Percentiles rank a stretch among this genome's conserved stretches.
These are phyloP conservation scores for Halenospora varia DNA, from an alignment of 495 filamentous ascomycete genomes.

Conservation along the genomic window DNA sequence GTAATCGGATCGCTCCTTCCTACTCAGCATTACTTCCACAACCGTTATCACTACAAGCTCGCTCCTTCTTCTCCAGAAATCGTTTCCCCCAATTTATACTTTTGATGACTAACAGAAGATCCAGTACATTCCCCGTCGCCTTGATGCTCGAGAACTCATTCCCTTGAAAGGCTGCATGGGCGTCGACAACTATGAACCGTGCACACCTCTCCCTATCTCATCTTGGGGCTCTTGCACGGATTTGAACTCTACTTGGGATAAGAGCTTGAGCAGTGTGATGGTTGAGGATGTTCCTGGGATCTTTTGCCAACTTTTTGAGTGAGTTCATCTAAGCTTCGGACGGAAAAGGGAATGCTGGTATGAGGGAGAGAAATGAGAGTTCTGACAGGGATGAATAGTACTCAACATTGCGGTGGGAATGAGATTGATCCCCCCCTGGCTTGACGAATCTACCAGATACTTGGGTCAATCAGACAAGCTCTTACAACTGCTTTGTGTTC, in stretches of 20 bases:
- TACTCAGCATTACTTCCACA: too few species aligned
- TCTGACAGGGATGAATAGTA: neutral
- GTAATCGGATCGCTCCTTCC: too few species aligned
- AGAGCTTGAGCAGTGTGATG: neutral
- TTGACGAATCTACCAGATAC: neutral
- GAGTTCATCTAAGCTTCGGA: neutral
- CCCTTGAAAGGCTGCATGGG: neutral
- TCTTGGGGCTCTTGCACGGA: neutral
- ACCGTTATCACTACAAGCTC: too few species aligned
- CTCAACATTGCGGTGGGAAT: neutral
- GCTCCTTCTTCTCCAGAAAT: too few species aligned
- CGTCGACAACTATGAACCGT: neutral
- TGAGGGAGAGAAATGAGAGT: neutral
- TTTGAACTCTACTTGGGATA: neutral
- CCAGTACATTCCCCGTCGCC: neutral
- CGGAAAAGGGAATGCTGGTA: neutral
- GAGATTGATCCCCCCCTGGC: neutral
- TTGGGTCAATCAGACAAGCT: neutral
- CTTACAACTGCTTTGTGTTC: neutral
- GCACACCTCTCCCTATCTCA: neutral
- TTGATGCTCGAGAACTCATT: neutral
- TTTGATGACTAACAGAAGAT: too few species aligned
- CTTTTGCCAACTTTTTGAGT: neutral
- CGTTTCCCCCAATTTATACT: too few species aligned
- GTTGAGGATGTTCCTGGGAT: neutral